Conservation (phyloP, 192 early-diverging fungal genomes). For the Pilobolus umbonatus region DNA sequence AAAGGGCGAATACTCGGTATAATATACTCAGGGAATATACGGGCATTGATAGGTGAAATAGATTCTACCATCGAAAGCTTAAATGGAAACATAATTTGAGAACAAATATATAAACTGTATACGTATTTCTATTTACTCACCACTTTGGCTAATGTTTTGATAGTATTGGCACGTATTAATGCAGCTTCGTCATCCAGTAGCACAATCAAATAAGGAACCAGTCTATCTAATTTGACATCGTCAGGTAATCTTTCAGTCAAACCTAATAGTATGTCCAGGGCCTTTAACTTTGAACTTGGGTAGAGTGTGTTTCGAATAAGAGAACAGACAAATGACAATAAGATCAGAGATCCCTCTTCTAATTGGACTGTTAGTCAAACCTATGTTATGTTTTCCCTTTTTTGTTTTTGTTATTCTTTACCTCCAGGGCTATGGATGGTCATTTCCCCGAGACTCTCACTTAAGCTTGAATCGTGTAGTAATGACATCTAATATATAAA, state of each 20-base stretch:
- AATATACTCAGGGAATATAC: conserved; percentile 89
- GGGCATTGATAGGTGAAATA: conserved; percentile 75
- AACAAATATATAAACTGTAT: not conserved
- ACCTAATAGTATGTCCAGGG: conserved; percentile 69
- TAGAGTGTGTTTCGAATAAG: conserved; percentile 65
- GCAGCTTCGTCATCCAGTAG: conserved; percentile 60
- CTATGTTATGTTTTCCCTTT: not conserved
- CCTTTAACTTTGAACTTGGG: conserved; percentile 65
- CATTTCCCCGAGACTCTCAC: too few species aligned
- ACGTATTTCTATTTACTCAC: conserved; percentile 34
- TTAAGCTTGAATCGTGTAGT: too few species aligned
- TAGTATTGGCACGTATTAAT: conserved; percentile 55
- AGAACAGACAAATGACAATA: conserved; percentile 63
- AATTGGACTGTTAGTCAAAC: too few species aligned
- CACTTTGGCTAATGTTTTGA: conserved; percentile 66
- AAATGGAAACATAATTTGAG: not conserved
- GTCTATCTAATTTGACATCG: conserved; percentile 66
- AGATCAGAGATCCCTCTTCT: conserved; percentile 67
- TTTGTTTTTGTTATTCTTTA: conserved; percentile 3
- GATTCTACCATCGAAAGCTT: conserved; percentile 72
- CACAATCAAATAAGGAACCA: conserved; percentile 73
- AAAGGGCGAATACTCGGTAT: conserved; percentile 70
- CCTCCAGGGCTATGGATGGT: too few species aligned
- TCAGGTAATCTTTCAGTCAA: conserved; percentile 63
- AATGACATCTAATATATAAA: too few species aligned